These are phyloP conservation scores for Spathaspora hagerdaliae DNA, from an alignment of 805 yeast genomes.

Conservation along the genomic window DNA sequence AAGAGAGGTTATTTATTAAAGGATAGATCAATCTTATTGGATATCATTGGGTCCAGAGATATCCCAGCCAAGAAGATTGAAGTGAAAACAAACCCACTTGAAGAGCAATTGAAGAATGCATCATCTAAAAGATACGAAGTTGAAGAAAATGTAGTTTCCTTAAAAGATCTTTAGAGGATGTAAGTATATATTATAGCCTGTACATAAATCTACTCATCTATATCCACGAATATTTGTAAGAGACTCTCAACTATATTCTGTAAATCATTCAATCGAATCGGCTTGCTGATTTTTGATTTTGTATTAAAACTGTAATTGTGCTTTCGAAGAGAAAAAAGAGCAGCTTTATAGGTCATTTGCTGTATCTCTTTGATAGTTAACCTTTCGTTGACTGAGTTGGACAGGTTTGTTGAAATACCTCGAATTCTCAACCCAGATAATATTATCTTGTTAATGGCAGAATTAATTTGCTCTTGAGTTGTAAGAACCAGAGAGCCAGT, in stretches of 20 bases:
- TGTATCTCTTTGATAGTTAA: constrained; percentile 36
- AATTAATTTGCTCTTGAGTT: constrained; percentile 28
- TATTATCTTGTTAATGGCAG: constrained; percentile 29
- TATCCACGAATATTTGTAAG: constrained; percentile 34
- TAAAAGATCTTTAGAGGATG: constrained; percentile 16
- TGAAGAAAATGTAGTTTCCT: constrained; percentile 14
- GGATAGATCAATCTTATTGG: constrained; percentile 36
- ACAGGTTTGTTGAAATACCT: constrained; percentile 26
- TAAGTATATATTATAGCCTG: not conserved
- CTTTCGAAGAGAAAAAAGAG: constrained; percentile 37
- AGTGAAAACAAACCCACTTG: constrained; percentile 32
- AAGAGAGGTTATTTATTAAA: constrained; percentile 71
- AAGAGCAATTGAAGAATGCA: constrained; percentile 32
- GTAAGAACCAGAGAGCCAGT: constrained; percentile 14
- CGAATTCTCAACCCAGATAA: constrained; percentile 41
- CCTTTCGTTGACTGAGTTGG: constrained; percentile 25
- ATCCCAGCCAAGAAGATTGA: constrained; percentile 14
- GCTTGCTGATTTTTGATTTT: constrained; percentile 1
- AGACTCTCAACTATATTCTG: constrained; percentile 39
- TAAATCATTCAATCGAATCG: constrained; percentile 24
- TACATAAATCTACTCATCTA: constrained; percentile 5
- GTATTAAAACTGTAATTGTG: constrained; percentile 25
- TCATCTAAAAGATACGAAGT: constrained; percentile 12
- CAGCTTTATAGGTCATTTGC: constrained; percentile 36
- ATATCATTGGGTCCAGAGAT: constrained; percentile 18